These are phyloP conservation scores for Pulveroboletus sp. DNA, from an alignment of 1,284 basidiomycete genomes.

Conservation along the genomic window DNA sequence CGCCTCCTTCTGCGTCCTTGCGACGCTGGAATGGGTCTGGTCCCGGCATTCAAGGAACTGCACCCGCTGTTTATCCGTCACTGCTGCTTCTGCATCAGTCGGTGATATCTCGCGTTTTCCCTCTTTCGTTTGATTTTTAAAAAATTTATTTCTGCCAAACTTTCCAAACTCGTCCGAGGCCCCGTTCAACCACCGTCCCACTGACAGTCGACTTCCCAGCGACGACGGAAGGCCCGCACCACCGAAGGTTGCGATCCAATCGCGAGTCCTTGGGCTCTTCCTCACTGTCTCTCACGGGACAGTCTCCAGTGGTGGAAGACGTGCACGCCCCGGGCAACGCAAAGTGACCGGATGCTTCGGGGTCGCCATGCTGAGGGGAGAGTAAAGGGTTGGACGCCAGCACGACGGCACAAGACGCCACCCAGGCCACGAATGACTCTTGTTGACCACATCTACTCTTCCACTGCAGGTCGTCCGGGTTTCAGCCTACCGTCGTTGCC, in stretches of 20 bases:
- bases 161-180: conserved; percentile 20
- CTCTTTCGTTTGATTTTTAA: neutral
- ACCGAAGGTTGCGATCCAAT: conserved; percentile 25
- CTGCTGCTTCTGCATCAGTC: conserved; percentile 3
- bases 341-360: conserved; percentile 16
- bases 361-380: neutral
- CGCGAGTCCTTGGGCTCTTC: neutral
- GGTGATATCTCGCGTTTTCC: conserved; percentile 15
- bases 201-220: conserved; percentile 21
- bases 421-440: conserved; percentile 1
- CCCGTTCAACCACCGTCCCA: conserved; percentile 18
- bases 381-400: neutral
- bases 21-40: neutral
- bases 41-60: conserved; percentile 28
- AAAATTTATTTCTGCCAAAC: conserved; percentile 2
- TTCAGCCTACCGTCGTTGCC: conserved; percentile 4
- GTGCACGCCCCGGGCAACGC: too few relatives aligned
- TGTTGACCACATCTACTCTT: conserved; percentile 6
- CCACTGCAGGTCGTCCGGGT: neutral
- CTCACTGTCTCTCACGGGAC: neutral
- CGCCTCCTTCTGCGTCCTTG: neutral
- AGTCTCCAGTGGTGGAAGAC: neutral
- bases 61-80: neutral
- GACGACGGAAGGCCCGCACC: conserved; percentile 20
- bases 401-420: neutral